Evolutionary conservation across 1,139 yeast genomes (phyloP), one percentile per base, ranked within the genome.

Genomic region (Nakaseomyces bracarensis): DNA sequence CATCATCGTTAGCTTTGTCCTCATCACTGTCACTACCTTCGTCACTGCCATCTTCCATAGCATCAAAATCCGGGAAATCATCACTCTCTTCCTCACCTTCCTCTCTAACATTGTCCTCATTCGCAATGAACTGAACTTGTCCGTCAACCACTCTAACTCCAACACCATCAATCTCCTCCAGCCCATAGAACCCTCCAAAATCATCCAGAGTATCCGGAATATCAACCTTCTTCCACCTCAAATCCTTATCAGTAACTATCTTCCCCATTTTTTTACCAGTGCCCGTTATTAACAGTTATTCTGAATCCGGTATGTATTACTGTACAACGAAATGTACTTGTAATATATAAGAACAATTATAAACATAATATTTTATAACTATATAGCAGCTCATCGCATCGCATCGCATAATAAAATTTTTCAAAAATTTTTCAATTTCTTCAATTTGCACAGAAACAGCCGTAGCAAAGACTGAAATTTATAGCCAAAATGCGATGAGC

Each of bases 141-240:
- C 94, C 95, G 43, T 58, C 44, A 3, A 77, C 75, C 43, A 77
- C 70, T 48, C 75, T 75, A 4, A 89, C 89, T 53, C 75, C 89
- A 19, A 89, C 96, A 21, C 96, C 96, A 42, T 87, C 96, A 42
- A 91, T 74, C 60, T 91, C 98, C 61, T 91, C 97, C 34, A 91
- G 66, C 0, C 96, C 98, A 62, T 79, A 85, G 52, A 87, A 81
- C 0, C 96, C 96, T 54, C 82, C 89, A 58, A 82, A 83, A 60
- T 85, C 95, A 46, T 81, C 96, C 46, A 85, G 63, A 29, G 86
- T 80, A 49, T 84, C 91, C 4, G 94, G 91, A 39, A 91, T 74
- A 1, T 81, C 82, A 11, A 86, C 95, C 4, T 79, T 64, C 52
- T 82, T 82, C 98, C 98, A 91, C 16, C 68, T 65, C 49, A 82